Percentiles rank a stretch among this genome's conserved stretches.
Evolutionary conservation across 192 early-diverging fungal genomes (phyloP).

Genomic region (Rhizophagus clarus): DNA sequence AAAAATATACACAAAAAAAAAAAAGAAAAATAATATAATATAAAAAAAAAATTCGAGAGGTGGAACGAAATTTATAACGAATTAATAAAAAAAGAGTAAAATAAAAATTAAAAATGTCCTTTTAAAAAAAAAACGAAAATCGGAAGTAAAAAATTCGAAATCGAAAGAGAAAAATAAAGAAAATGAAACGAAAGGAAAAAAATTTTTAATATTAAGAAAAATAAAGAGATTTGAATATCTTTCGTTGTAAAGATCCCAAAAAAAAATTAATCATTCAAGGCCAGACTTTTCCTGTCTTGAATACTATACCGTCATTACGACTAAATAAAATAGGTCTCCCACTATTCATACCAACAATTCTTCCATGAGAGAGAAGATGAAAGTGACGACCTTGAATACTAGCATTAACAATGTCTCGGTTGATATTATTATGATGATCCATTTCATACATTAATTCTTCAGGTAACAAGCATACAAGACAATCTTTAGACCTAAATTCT

Average conservation of each 20-base stretch:
- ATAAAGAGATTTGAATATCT: too few relatives aligned
- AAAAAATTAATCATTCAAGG: constrained; percentile 17
- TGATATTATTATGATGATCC: constrained; percentile 34
- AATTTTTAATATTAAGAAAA: too few relatives aligned
- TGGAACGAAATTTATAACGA: neutral
- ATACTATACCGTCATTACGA: constrained; percentile 43
- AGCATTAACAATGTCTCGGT: constrained; percentile 2
- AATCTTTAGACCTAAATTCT: constrained; percentile 53
- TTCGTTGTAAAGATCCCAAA: too few relatives aligned
- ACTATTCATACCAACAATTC: neutral
- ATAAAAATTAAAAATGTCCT: neutral
- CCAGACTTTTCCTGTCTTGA: constrained; percentile 40
- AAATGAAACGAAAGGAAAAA: too few relatives aligned
- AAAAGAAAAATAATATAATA: neutral
- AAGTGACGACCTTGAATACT: constrained; percentile 20
- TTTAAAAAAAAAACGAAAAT: neutral
- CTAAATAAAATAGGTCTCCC: constrained; percentile 39
- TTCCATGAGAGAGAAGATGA: neutral
- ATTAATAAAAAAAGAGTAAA: neutral
- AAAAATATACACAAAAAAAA: neutral
- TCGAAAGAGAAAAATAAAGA: neutral
- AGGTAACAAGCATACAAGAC: constrained; percentile 47
- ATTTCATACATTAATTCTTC: constrained; percentile 39
- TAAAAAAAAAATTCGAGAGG: neutral
- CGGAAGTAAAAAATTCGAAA: neutral